A percentile compares a stretch with the other conserved stretches of the same genome.
These are phyloP conservation scores for Saturnispora galanensis DNA, from an alignment of 805 yeast species.

Conservation along the genomic window DNA sequence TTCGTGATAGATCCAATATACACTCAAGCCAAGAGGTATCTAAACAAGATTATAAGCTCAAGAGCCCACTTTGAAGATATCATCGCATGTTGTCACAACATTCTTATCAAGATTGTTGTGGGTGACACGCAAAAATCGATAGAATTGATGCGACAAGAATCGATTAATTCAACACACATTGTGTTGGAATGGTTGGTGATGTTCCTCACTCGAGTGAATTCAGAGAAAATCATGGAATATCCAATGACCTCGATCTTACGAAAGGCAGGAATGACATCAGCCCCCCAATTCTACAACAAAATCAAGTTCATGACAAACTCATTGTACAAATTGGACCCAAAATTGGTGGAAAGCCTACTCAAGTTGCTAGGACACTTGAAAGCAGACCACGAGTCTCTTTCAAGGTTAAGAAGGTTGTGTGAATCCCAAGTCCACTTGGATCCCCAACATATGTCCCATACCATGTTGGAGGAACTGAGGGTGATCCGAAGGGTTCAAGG, in stretches of 20 bases:
- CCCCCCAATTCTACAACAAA: slow-evolving; percentile 9
- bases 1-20: slow-evolving; percentile 29
- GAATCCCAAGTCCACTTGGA: slow-evolving; percentile 4
- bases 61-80: slow-evolving; percentile 25
- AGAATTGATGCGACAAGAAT: slow-evolving; percentile 16
- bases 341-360: slow-evolving; percentile 11
- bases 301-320: slow-evolving; percentile 1
- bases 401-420: background rate
- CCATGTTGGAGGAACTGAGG: slow-evolving; percentile 5
- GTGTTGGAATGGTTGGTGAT: slow-evolving; percentile 23
- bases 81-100: slow-evolving; percentile 12
- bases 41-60: slow-evolving; percentile 23
- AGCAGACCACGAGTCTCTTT: slow-evolving; percentile 16
- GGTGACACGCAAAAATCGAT: background rate
- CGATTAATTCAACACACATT: slow-evolving; percentile 8
- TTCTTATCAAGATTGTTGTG: slow-evolving; percentile 6
- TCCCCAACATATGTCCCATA: background rate
- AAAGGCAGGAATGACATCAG: slow-evolving; percentile 7
- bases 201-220: slow-evolving; percentile 18
- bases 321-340: slow-evolving; percentile 11
- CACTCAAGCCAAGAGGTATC: slow-evolving; percentile 26
- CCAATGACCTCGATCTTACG: slow-evolving; percentile 6
- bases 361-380: slow-evolving; percentile 12
- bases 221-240: background rate
- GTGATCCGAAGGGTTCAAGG: slow-evolving; percentile 1